phyloP scores from a whole-genome alignment of 78 protist genomes.

The Bodo saltans region DNA sequence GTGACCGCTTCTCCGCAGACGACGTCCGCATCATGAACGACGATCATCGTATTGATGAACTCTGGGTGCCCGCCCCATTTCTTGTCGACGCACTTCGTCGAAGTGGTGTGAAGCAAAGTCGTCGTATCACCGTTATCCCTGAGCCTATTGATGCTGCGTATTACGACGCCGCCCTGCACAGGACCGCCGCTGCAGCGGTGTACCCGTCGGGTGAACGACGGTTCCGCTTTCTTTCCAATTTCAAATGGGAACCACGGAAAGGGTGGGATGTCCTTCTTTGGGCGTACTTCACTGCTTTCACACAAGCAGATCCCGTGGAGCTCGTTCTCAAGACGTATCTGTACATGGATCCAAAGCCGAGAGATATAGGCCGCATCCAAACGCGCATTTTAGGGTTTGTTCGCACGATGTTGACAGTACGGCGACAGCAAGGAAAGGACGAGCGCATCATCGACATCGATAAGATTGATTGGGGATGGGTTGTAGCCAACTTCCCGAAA shows the following conservation, averaged over 20 bases:
- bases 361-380: background rate
- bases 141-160: slow-evolving; percentile 41
- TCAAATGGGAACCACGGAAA: slow-evolving; percentile 50
- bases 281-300: slow-evolving; percentile 26
- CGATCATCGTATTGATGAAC: slow-evolving; percentile 34
- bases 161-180: slow-evolving; percentile 32
- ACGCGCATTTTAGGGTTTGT: background rate
- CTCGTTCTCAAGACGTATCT: slow-evolving; percentile 28
- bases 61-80: slow-evolving; percentile 57
- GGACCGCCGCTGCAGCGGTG: background rate
- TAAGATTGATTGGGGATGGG: too few relatives aligned
- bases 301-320: slow-evolving; percentile 2
- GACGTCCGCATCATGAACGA: slow-evolving; percentile 14
- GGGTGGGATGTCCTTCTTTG: slow-evolving; percentile 32
- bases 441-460: background rate
- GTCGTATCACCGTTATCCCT: slow-evolving; percentile 33
- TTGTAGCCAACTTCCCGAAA: background rate
- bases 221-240: slow-evolving; percentile 30
- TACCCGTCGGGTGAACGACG: background rate
- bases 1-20: background rate
- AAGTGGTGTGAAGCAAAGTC: slow-evolving; percentile 13
- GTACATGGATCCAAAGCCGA: slow-evolving; percentile 31
- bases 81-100: slow-evolving; percentile 9
- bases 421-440: too few relatives aligned
- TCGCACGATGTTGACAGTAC: background rate